Percentiles rank a stretch among this genome's conserved stretches.
phyloP scores from a whole-genome alignment of 1,284 basidiomycete genomes.

The Cryptococcus deneoformans region DNA sequence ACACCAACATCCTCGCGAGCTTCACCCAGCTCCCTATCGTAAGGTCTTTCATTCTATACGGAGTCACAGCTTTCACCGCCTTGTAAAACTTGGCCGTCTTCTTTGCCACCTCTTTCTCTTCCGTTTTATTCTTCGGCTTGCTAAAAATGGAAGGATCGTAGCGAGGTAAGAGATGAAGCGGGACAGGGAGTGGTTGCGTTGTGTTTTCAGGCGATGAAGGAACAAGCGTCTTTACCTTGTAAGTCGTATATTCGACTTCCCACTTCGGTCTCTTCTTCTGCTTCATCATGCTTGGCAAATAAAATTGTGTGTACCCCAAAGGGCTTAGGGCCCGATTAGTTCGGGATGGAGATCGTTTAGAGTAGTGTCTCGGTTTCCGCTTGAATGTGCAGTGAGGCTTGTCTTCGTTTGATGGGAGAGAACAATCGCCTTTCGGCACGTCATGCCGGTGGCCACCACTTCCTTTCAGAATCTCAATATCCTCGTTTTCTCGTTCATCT shows the following conservation, averaged over 20 bases:
- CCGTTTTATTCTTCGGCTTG: not conserved
- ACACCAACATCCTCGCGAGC: slow-evolving; percentile 63
- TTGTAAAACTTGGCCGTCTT: slow-evolving; percentile 25
- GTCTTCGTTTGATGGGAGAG: slow-evolving; percentile 42
- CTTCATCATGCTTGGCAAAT: slow-evolving; percentile 64
- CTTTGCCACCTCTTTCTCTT: slow-evolving; percentile 2
- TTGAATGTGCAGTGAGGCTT: slow-evolving; percentile 49
- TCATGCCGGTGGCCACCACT: slow-evolving; percentile 33
- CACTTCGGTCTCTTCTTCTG: slow-evolving; percentile 64
- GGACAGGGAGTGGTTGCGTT: slow-evolving; percentile 55
- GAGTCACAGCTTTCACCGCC: slow-evolving; percentile 62
- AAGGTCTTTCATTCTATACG: slow-evolving; percentile 68
- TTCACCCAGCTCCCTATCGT: slow-evolving; percentile 74
- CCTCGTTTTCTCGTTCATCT: slow-evolving; percentile 2
- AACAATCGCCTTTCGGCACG: slow-evolving; percentile 38
- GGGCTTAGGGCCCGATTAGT: slow-evolving; percentile 37
- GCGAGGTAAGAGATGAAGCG: slow-evolving; percentile 62
- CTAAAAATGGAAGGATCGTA: slow-evolving; percentile 31
- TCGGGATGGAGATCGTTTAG: slow-evolving; percentile 40
- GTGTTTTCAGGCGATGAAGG: slow-evolving; percentile 22
- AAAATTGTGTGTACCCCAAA: slow-evolving; percentile 60
- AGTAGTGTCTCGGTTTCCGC: slow-evolving; percentile 40
- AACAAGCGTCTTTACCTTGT: slow-evolving; percentile 52
- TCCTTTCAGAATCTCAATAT: slow-evolving; percentile 20
- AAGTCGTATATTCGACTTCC: slow-evolving; percentile 77